Base-by-base conservation (phyloP, 1,284 basidiomycete species). In the Marasmius oreades region DNA sequence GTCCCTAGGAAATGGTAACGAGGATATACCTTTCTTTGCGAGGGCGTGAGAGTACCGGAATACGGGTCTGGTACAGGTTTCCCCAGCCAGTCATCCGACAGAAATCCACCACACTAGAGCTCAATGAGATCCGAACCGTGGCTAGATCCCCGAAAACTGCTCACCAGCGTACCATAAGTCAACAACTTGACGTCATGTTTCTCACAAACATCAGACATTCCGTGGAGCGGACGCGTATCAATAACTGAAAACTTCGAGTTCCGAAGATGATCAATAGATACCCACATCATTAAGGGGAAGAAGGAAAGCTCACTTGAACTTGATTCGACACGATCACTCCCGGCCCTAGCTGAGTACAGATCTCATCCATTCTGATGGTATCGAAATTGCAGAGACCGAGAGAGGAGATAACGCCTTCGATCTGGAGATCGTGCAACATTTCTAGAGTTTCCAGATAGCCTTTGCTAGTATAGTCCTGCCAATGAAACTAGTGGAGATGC, bases 341-440 rank as follows among this genome's bases (percentile, higher is more conserved):
- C 6, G 82, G 79, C 12, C 87, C 87, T 18, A 78, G 70, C 57
- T 82, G 77, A 10, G 82, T 82, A 70, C 91, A 93, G 55, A 92
- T 90, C 68, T 92, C 88, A 64, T 90, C 86, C 46, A 82, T 89
- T 48, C 79, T 76, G 55, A 80, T 78, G 1, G 88, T 70, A 68
- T 93, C 89, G 64, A 93, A 93, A 69, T 93, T 93, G 69, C 86
- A 89, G 36, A 93, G 74, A 3, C 90, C 90, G 36, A 93, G 77
- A 10, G 81, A 77, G 26, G 77, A 73, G 57, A 92, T 86, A 55
- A 82, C 69, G 1, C 86, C 85, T 59, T 86, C 80, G 1, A 68
- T 61, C 63, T 82, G 81, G 22, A 92, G 69, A 60, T 84, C 79
- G 34, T 75, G 74, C 10, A 92, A 74, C 59, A 85, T 74, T 37